phyloP scores from a whole-genome alignment of 73 alveolate genomes.

The Tetrahymena borealis region DNA sequence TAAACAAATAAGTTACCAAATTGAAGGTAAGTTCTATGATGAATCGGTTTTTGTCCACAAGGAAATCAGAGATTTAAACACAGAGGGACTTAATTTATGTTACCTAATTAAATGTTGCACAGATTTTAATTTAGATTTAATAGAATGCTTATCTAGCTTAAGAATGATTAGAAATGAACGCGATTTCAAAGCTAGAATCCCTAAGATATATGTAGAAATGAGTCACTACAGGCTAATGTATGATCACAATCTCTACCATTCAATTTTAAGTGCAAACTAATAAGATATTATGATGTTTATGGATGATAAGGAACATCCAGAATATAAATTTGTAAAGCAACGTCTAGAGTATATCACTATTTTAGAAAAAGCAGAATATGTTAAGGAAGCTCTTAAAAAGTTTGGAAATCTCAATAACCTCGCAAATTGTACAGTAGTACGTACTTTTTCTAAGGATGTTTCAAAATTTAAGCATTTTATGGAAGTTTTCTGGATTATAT shows the following conservation, averaged over 20 bases:
- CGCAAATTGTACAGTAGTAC: not conserved
- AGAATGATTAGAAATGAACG: not conserved
- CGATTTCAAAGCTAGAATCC: not conserved
- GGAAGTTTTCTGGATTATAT: not conserved
- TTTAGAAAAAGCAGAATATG: not conserved
- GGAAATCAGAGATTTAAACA: not conserved
- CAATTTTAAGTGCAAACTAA: not conserved
- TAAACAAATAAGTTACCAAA: not conserved
- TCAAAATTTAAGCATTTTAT: not conserved
- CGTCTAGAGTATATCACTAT: not conserved
- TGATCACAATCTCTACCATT: not conserved
- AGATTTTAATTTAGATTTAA: not conserved
- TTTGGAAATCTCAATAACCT: not conserved
- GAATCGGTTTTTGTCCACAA: not conserved
- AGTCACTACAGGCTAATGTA: not conserved
- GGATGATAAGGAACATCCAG: not conserved
- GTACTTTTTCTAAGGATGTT: not conserved
- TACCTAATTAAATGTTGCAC: not conserved
- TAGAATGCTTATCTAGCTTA: not conserved
- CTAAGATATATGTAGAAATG: not conserved
- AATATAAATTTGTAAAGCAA: not conserved
- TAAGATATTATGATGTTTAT: not conserved
- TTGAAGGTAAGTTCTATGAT: not conserved
- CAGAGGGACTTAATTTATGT: not conserved
- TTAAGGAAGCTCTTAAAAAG: not conserved